phyloP scores from a whole-genome alignment of 495 filamentous ascomycete genomes.

The Cercophora newfieldiana region DNA sequence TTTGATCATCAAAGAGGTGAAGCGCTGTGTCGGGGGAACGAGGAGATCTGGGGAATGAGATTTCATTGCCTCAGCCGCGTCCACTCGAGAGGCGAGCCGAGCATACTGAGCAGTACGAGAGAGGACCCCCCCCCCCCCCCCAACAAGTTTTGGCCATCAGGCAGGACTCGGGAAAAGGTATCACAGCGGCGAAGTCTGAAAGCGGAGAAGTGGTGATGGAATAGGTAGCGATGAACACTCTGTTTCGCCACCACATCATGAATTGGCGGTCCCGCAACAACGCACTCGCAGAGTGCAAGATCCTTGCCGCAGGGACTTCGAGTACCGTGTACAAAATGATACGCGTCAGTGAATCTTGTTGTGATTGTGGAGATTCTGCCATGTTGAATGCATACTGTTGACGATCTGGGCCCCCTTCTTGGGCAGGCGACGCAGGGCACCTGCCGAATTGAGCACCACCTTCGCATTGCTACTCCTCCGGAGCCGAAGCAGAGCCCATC shows the following conservation, averaged over 20 bases:
- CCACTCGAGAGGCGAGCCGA: not conserved
- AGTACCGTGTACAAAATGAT: not conserved
- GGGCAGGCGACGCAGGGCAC: not conserved
- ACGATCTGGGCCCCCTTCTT: not conserved
- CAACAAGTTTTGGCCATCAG: not conserved
- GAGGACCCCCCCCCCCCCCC: no score
- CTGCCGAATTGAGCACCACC: not conserved
- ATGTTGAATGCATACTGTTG: not conserved
- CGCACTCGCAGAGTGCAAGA: not conserved
- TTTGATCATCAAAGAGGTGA: not conserved
- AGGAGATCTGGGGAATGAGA: not conserved
- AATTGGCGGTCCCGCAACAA: not conserved
- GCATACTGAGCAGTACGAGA: not conserved
- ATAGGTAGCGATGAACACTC: constrained; percentile 3
- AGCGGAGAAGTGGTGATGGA: not conserved
- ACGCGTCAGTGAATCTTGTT: not conserved
- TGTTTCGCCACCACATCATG: not conserved
- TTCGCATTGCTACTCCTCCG: not conserved
- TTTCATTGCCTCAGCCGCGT: not conserved
- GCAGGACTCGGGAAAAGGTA: not conserved
- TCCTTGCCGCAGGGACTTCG: not conserved
- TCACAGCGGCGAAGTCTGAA: not conserved
- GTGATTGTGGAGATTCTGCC: not conserved
- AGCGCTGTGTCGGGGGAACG: not conserved
- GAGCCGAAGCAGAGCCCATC: not conserved